These are phyloP conservation scores for Xanthoceras sorbifolium DNA, from an alignment of 345 rosid genomes.

Conservation along the genomic window DNA sequence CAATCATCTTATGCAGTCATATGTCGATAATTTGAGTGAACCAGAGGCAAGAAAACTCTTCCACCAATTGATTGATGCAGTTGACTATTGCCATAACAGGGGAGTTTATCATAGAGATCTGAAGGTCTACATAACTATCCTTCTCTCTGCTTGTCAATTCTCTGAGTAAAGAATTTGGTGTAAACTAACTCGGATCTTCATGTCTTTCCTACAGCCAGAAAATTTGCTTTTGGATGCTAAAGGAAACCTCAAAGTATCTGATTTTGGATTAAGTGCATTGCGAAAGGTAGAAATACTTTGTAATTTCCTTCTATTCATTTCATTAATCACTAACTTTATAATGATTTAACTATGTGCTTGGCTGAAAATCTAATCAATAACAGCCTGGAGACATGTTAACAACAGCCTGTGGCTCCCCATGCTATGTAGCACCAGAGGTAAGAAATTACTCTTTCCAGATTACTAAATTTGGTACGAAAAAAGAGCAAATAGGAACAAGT, in stretches of 20 bases:
- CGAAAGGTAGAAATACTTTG: constrained; percentile 46
- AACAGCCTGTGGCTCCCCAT: constrained; percentile 95
- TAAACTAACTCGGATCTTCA: constrained; percentile 11
- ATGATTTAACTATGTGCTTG: not conserved
- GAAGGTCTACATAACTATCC: constrained; percentile 44
- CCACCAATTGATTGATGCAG: constrained; percentile 87
- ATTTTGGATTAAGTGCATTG: constrained; percentile 80
- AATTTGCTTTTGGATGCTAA: constrained; percentile 71
- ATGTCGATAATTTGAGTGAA: constrained; percentile 57
- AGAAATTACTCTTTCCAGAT: constrained; percentile 11
- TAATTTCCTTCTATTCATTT: constrained; percentile 15
- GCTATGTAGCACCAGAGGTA: constrained; percentile 95
- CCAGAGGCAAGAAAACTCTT: constrained; percentile 74
- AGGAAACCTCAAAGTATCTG: constrained; percentile 86
- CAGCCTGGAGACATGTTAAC: constrained; percentile 79
- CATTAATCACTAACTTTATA: not conserved
- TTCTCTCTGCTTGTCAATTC: not conserved
- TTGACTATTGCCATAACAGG: constrained; percentile 78
- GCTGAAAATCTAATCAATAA: constrained; percentile 21
- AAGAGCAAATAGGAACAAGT: not conserved
- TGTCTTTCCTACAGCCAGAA: constrained; percentile 60
- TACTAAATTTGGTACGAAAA: not conserved
- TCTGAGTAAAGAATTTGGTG: too few species aligned
- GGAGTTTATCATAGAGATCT: constrained; percentile 93
- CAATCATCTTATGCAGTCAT: constrained; percentile 36